A percentile compares a stretch with the other conserved stretches of the same genome.
phyloP scores from a whole-genome alignment of 441 rosid genomes.

The Arabidopsis lyrata region DNA sequence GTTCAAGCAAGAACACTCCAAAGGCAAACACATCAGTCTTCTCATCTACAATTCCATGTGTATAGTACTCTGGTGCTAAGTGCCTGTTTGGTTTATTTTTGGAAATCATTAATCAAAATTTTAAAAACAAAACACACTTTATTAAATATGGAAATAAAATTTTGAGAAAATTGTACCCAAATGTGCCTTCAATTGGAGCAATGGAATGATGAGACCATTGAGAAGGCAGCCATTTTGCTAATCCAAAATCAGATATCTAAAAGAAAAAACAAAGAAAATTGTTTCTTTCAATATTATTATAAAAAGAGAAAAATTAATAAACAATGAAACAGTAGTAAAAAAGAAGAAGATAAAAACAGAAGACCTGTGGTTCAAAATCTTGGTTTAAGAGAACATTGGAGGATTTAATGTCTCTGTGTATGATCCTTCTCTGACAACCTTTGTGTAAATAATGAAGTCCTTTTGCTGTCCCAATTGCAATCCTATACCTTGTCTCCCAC shows the following conservation, averaged over 20 bases:
- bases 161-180: constrained; percentile 65
- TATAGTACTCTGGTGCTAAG: constrained; percentile 95
- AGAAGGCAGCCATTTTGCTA: constrained; percentile 99
- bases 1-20: constrained; percentile 88
- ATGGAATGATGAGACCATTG: constrained; percentile 98
- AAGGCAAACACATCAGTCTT: constrained; percentile 97
- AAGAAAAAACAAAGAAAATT: constrained; percentile 3
- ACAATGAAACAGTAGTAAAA: constrained; percentile 22
- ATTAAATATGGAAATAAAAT: constrained; percentile 14
- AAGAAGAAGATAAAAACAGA: background rate
- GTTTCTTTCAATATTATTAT: background rate
- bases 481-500: constrained; percentile 82
- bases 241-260: constrained; percentile 96
- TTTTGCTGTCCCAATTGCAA: constrained; percentile 82
- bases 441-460: constrained; percentile 89
- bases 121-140: constrained; percentile 1
- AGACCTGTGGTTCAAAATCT: constrained; percentile 79
- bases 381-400: constrained; percentile 80
- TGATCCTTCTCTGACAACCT: constrained; percentile 92
- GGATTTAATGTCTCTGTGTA: constrained; percentile 92
- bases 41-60: constrained; percentile 98
- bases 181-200: constrained; percentile 98
- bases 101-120: constrained; percentile 17
- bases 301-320: constrained; percentile 3
- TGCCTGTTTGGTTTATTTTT: constrained; percentile 57